Percentiles rank a stretch among this genome's conserved stretches.
These are phyloP conservation scores for Micromonas commoda DNA, from an alignment of 139 green algal genomes.

Conservation along the genomic window DNA sequence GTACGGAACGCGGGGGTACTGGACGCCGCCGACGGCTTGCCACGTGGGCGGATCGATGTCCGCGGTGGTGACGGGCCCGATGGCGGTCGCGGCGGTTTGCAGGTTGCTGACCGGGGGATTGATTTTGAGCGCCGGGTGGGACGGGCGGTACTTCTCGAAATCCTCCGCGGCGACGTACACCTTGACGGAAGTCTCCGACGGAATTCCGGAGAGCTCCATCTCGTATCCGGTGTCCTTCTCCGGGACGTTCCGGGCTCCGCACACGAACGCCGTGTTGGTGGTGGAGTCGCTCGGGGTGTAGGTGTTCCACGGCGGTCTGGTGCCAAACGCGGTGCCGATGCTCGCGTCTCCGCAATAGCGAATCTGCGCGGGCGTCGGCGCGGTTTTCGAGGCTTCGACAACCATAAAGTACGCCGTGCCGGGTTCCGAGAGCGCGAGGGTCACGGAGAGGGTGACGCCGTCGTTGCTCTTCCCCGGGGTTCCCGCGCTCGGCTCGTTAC, in stretches of 20 bases:
- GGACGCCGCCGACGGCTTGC: not conserved
- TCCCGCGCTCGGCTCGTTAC: not conserved
- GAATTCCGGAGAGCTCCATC: not conserved
- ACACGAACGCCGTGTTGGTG: not conserved
- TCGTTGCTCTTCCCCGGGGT: not conserved
- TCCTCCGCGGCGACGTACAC: slow-evolving; percentile 16
- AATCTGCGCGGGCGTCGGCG: not conserved
- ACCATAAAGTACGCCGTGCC: slow-evolving; percentile 2
- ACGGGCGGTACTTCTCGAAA: not conserved
- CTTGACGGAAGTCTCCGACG: not conserved
- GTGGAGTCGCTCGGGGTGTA: not conserved
- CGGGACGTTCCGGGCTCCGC: not conserved
- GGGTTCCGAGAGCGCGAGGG: not conserved
- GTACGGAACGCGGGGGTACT: not conserved
- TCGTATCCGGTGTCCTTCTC: not conserved
- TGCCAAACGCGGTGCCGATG: too few relatives aligned
- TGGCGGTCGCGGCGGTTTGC: not conserved
- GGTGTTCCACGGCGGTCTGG: too few relatives aligned
- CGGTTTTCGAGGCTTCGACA: not conserved
- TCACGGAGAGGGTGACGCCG: slow-evolving; percentile 2
- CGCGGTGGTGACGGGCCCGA: not conserved
- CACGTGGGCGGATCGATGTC: not conserved
- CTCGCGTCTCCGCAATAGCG: too few relatives aligned
- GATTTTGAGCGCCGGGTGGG: not conserved
- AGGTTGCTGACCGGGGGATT: not conserved